Conservation (phyloP, 768 basidiomycete species). For the Lentinus brumalis region DNA sequence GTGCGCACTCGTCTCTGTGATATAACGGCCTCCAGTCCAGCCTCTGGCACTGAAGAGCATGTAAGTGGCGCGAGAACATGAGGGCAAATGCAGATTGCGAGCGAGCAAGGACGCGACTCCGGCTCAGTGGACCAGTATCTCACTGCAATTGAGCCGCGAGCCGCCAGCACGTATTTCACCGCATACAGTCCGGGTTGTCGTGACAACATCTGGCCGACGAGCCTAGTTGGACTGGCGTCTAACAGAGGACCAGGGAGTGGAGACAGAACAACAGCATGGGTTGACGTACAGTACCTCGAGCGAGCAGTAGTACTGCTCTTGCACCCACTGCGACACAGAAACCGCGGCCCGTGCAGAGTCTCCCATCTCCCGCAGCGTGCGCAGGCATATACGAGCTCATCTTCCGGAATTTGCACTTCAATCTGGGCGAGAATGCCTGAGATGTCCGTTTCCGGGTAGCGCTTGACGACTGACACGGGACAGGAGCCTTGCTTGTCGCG, state of each 20-base stretch:
- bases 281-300: constrained; percentile 9
- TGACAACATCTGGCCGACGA: no score
- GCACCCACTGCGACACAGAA: neutral
- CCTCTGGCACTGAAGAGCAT: constrained; percentile 1
- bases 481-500: neutral
- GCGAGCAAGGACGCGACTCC: no score
- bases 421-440: neutral
- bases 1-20: constrained; percentile 4
- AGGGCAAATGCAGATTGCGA: no score
- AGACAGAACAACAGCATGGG: no score
- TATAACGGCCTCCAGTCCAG: neutral
- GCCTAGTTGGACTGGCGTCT: no score
- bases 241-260: no score
- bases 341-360: neutral
- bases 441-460: neutral
- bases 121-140: no score
- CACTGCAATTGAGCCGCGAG: no score
- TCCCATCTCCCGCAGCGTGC: constrained; percentile 16
- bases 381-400: constrained; percentile 1
- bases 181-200: no score
- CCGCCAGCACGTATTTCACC: no score
- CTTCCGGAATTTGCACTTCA: constrained; percentile 1
- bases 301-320: constrained; percentile 12
- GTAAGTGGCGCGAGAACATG: no score
- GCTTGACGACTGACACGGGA: neutral